A percentile compares a stretch with the other conserved stretches of the same genome.
These are phyloP conservation scores for Eutrema salsugineum DNA, from an alignment of 441 rosid genomes.

Conservation along the genomic window DNA sequence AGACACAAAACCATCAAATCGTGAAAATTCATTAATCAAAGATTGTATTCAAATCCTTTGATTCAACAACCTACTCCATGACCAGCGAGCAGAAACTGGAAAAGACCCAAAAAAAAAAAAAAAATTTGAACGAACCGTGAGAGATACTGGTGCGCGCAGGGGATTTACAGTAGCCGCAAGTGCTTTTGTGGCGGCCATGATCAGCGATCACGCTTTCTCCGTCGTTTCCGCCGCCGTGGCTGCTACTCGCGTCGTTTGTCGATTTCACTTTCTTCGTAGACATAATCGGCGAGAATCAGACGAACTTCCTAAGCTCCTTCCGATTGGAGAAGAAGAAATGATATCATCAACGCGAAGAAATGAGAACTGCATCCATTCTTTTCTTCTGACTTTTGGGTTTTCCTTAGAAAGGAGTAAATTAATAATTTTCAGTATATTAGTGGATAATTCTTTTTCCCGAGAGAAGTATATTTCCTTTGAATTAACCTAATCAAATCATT, in stretches of 20 bases:
- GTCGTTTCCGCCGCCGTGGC: constrained; percentile 35
- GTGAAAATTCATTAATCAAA: background rate
- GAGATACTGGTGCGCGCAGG: constrained; percentile 45
- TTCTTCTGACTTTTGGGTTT: background rate
- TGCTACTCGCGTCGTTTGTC: constrained; percentile 64
- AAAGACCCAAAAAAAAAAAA: background rate
- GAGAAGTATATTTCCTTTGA: no score
- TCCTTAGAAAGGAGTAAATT: background rate
- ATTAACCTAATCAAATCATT: no score
- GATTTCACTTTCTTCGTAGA: constrained; percentile 32
- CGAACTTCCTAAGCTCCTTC: background rate
- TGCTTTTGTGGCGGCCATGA: constrained; percentile 49
- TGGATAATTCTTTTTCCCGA: no score
- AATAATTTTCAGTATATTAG: no score
- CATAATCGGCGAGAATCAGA: constrained; percentile 1
- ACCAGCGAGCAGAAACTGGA: background rate
- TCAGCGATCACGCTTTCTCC: constrained; percentile 66
- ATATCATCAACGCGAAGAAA: background rate
- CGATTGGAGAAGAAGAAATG: constrained; percentile 8
- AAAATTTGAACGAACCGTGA: constrained; percentile 52
- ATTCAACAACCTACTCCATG: background rate
- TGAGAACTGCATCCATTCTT: background rate
- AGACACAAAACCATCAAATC: background rate
- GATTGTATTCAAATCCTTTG: background rate
- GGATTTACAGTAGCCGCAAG: constrained; percentile 87